phyloP scores from a whole-genome alignment of 176 grass and related monocot species.

The Triticum dicoccoides region DNA sequence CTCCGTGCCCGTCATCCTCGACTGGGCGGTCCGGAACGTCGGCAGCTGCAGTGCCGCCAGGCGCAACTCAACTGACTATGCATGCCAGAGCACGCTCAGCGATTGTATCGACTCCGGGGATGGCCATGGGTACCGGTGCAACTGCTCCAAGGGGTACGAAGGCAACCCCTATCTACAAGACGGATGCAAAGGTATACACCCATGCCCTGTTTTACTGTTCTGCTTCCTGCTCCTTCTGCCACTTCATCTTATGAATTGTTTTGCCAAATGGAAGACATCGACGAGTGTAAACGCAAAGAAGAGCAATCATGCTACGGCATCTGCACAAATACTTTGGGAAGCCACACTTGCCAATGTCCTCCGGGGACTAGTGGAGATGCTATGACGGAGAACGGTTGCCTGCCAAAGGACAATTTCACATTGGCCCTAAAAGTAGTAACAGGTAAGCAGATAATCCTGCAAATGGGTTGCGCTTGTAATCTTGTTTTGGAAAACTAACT shows the following conservation, averaged over 20 bases:
- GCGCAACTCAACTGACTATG: slow-evolving; percentile 37
- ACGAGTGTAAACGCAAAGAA: slow-evolving; percentile 31
- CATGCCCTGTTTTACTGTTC: no score
- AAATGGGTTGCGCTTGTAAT: neutral
- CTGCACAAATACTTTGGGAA: slow-evolving; percentile 43
- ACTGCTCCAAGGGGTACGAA: slow-evolving; percentile 39
- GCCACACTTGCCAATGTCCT: slow-evolving; percentile 40
- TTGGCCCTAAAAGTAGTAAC: slow-evolving; percentile 54
- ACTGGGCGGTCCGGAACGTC: slow-evolving; percentile 53
- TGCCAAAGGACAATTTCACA: slow-evolving; percentile 44
- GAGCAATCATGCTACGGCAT: slow-evolving; percentile 42
- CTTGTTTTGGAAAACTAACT: no score
- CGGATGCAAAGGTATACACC: slow-evolving; percentile 51
- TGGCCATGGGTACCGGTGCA: slow-evolving; percentile 39
- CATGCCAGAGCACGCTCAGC: slow-evolving; percentile 25
- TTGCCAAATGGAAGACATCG: slow-evolving; percentile 46
- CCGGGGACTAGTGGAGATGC: slow-evolving; percentile 36
- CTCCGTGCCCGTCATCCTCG: slow-evolving; percentile 38
- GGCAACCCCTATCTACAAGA: slow-evolving; percentile 57
- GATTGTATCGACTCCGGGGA: neutral
- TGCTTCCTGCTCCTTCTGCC: no score
- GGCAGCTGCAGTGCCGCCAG: slow-evolving; percentile 31
- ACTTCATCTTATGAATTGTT: neutral
- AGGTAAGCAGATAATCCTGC: slow-evolving; percentile 17
- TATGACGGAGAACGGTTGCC: slow-evolving; percentile 24